Conservation (phyloP, 257 asterid species). For the Mitragyna speciosa region DNA sequence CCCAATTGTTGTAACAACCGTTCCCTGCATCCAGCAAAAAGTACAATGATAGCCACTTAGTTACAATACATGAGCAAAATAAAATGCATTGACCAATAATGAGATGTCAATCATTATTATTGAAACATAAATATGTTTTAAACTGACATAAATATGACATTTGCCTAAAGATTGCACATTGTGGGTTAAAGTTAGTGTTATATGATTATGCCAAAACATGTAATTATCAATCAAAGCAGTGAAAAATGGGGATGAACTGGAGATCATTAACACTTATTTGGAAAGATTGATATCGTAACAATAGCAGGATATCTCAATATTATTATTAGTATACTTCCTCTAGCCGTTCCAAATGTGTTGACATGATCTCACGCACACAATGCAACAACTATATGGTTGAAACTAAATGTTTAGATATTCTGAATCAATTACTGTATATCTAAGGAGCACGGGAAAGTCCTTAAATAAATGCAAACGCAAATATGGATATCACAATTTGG, state of each 20-base stretch:
- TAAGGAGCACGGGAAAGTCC: neutral
- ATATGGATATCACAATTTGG: neutral
- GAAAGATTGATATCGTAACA: too few relatives aligned
- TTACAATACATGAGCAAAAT: neutral
- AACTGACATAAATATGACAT: neutral
- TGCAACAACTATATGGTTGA: neutral
- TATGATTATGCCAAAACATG: neutral
- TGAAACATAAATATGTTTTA: neutral
- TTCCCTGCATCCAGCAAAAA: constrained; percentile 51
- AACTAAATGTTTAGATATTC: neutral
- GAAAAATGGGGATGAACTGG: neutral
- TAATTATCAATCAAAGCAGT: neutral
- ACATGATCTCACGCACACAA: neutral
- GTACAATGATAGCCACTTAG: constrained; percentile 6
- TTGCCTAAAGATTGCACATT: neutral
- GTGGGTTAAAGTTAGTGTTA: neutral
- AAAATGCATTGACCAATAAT: neutral
- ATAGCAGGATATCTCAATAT: neutral
- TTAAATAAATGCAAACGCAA: neutral
- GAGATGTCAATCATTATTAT: neutral
- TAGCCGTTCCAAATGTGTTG: neutral
- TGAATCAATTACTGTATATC: neutral
- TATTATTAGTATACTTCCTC: neutral
- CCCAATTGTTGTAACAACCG: constrained; percentile 74
- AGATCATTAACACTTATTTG: neutral